A percentile compares a stretch with the other conserved stretches of the same genome.
Conservation (phyloP, 2,329 filamentous ascomycete species). For the Apiospora arundinis region DNA sequence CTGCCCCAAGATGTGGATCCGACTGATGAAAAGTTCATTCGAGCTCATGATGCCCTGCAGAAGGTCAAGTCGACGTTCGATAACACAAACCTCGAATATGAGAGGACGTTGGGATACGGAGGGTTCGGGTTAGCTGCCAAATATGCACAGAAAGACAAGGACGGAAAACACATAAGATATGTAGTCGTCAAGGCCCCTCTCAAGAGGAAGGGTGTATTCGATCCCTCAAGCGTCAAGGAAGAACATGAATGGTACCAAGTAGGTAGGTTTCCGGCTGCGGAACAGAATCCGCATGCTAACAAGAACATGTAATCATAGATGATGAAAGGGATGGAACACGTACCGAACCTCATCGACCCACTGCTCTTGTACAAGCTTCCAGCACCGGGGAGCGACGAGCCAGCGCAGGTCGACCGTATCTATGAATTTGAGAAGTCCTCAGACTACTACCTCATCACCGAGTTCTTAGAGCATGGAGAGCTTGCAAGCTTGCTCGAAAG, state of each 20-base stretch:
- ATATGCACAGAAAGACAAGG: not conserved
- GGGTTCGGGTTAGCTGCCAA: constrained; percentile 13
- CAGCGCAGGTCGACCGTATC: not conserved
- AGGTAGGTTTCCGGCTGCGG: not conserved
- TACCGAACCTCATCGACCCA: not conserved
- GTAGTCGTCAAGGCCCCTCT: constrained; percentile 17
- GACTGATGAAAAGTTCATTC: not conserved
- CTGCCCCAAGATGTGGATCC: too few relatives aligned
- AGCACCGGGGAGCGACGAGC: not conserved
- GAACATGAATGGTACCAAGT: not conserved
- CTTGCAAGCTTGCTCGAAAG: not conserved
- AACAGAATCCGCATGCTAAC: not conserved
- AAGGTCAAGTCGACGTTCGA: not conserved
- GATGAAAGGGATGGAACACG: constrained; percentile 4
- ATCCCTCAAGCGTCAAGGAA: not conserved
- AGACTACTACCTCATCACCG: not conserved
- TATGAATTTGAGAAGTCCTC: not conserved
- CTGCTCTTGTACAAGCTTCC: not conserved
- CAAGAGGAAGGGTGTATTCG: not conserved
- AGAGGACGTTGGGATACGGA: constrained; percentile 8
- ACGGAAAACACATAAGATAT: not conserved
- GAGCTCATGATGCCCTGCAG: not conserved
- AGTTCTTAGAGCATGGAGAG: constrained; percentile 7
- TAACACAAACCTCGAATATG: not conserved
- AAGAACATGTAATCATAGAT: not conserved